Evolutionary conservation across 2,329 filamentous ascomycete genomes (phyloP).

Genomic region (Colletotrichum incanum): DNA sequence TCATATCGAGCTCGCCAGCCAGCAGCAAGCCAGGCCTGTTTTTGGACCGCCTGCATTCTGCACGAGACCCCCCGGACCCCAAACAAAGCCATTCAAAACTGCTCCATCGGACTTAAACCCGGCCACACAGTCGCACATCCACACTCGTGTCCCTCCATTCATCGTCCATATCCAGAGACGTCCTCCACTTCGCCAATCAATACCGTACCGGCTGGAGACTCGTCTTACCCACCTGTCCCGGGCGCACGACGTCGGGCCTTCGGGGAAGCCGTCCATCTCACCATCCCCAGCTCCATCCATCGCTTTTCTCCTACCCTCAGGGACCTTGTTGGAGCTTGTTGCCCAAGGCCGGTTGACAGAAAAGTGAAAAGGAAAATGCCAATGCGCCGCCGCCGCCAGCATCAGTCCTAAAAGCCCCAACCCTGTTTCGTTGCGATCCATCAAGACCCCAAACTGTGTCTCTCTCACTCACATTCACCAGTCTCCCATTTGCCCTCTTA

Average conservation of each 20-base stretch:
- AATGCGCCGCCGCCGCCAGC: slow-evolving; percentile 15
- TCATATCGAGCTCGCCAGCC: neutral
- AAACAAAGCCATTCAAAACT: slow-evolving; percentile 24
- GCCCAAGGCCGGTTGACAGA: neutral
- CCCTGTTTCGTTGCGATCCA: slow-evolving; percentile 32
- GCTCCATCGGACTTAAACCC: slow-evolving; percentile 32
- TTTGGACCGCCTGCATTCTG: neutral
- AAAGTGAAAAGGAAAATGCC: neutral
- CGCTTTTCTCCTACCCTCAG: slow-evolving; percentile 10
- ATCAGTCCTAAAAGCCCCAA: slow-evolving; percentile 25
- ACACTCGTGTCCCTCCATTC: neutral
- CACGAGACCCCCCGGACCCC: neutral
- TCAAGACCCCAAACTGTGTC: slow-evolving; percentile 29
- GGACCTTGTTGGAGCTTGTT: slow-evolving; percentile 8
- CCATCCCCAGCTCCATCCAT: slow-evolving; percentile 20
- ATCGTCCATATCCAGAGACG: neutral
- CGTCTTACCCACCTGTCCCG: slow-evolving; percentile 25
- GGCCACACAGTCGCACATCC: neutral
- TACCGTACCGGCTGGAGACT: slow-evolving; percentile 1
- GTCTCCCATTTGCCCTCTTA: neutral
- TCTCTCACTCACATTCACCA: neutral
- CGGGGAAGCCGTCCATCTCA: slow-evolving; percentile 38
- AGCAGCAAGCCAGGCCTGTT: neutral
- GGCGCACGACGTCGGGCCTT: slow-evolving; percentile 35
- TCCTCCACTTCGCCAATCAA: slow-evolving; percentile 11